A percentile compares a stretch with the other conserved stretches of the same genome.
These are phyloP conservation scores for Singerocomus inundabilis DNA, from an alignment of 1,284 basidiomycete species.

Conservation along the genomic window DNA sequence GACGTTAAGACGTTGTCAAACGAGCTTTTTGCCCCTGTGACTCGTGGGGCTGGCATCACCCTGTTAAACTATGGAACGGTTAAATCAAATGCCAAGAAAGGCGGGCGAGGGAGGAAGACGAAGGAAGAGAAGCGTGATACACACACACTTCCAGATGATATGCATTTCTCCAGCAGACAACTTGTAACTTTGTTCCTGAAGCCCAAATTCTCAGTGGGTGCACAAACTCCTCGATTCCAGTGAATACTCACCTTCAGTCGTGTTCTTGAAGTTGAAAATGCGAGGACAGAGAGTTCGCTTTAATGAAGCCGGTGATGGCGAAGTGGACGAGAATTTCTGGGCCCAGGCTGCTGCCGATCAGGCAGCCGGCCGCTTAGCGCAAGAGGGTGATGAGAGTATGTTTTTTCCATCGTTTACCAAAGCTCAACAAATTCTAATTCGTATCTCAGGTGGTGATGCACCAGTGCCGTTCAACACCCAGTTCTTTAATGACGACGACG, in stretches of 20 bases:
- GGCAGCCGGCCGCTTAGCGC: conserved; percentile 54
- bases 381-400: conserved; percentile 64
- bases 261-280: conserved; percentile 68
- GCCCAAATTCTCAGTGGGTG: conserved; percentile 84
- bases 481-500: conserved; percentile 96
- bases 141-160: conserved; percentile 91
- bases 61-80: conserved; percentile 48
- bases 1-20: conserved; percentile 72
- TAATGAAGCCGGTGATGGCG: conserved; percentile 67
- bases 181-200: conserved; percentile 93
- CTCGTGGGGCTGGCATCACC: conserved; percentile 63
- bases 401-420: background rate
- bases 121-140: conserved; percentile 67
- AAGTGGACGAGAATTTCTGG: conserved; percentile 95
- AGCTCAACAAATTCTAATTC: conserved; percentile 5
- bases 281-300: conserved; percentile 61
- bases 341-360: conserved; percentile 85
- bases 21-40: conserved; percentile 79
- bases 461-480: conserved; percentile 89
- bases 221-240: conserved; percentile 1
- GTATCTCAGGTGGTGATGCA: conserved; percentile 41
- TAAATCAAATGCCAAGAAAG: conserved; percentile 48
- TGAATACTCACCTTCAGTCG: conserved; percentile 5
- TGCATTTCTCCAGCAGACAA: conserved; percentile 92
- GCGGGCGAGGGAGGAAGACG: conserved; percentile 44